Evolutionary conservation across 768 basidiomycete genomes (phyloP).

Genomic region (Xerocomus spinulosus): DNA sequence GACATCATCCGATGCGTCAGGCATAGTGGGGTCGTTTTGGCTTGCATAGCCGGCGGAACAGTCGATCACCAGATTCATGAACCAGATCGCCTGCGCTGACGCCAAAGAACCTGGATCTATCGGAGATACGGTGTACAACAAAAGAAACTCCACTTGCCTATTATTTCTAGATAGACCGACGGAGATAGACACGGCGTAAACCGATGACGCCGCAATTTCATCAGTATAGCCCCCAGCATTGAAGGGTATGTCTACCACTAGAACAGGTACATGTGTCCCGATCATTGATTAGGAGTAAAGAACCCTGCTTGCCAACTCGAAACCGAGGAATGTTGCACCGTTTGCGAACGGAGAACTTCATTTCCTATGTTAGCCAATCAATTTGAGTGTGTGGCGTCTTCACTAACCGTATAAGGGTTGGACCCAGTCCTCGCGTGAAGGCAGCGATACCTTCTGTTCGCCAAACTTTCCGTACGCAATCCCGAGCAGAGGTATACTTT

Average conservation of each 20-base stretch:
- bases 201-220: background rate
- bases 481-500: slow-evolving; percentile 77
- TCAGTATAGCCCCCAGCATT: background rate
- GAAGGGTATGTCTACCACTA: background rate
- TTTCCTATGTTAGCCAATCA: slow-evolving; percentile 7
- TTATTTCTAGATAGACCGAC: background rate
- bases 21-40: too few relatives aligned
- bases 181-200: slow-evolving; percentile 1
- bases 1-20: too few relatives aligned
- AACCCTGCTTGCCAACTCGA: slow-evolving; percentile 83
- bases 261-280: background rate
- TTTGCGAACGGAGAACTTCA: slow-evolving; percentile 90
- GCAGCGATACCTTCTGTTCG: slow-evolving; percentile 76
- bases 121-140: background rate
- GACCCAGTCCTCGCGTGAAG: slow-evolving; percentile 87
- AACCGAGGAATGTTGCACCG: slow-evolving; percentile 94
- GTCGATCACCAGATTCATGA: too few relatives aligned
- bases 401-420: slow-evolving; percentile 83
- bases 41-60: too few relatives aligned
- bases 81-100: too few relatives aligned
- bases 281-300: slow-evolving; percentile 39
- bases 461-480: slow-evolving; percentile 83
- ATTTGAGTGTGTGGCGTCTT: slow-evolving; percentile 1
- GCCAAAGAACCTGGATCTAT: background rate
- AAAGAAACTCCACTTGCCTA: background rate